Evolutionary conservation across 257 asterid species (phyloP).

Genomic region (Solanum appendiculatum): DNA sequence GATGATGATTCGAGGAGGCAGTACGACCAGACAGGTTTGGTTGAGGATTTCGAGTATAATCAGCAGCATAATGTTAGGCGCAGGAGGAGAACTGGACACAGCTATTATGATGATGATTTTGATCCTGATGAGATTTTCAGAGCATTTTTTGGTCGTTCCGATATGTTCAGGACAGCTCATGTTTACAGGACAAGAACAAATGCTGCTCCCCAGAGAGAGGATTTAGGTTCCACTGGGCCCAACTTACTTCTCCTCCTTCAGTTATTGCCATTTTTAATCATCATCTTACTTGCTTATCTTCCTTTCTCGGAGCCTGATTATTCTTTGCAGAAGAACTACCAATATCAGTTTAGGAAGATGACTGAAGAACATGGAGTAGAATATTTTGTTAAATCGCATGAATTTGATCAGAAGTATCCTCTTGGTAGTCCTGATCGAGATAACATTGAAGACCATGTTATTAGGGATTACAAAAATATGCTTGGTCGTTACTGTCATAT

Average conservation of each 20-base stretch:
- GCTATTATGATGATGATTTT: conserved; percentile 56
- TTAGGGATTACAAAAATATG: conserved; percentile 74
- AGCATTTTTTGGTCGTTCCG: conserved; percentile 75
- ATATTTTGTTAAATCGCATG: conserved; percentile 64
- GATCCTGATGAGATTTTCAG: conserved; percentile 92
- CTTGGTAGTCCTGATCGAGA: conserved; percentile 46
- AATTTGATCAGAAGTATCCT: conserved; percentile 67
- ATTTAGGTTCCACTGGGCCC: conserved; percentile 53
- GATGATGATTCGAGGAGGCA: conserved; percentile 85
- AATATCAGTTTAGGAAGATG: conserved; percentile 65
- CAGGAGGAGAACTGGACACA: conserved; percentile 51
- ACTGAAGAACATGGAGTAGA: conserved; percentile 69
- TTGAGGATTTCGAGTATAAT: conserved; percentile 59
- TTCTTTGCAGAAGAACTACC: conserved; percentile 74
- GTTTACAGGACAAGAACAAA: conserved; percentile 66
- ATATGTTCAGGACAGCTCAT: conserved; percentile 50
- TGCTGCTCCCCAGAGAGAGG: conserved; percentile 52
- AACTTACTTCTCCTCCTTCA: conserved; percentile 68
- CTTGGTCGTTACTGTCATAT: conserved; percentile 86
- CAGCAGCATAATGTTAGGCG: conserved; percentile 43
- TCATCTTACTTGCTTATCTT: conserved; percentile 83
- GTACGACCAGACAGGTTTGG: conserved; percentile 83
- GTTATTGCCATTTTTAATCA: conserved; percentile 68
- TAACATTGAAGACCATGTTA: conserved; percentile 55
- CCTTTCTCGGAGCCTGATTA: conserved; percentile 95